A percentile compares a stretch with the other conserved stretches of the same genome.
These are phyloP conservation scores for Oemleria cerasiformis DNA, from an alignment of 306 rosid species.

Conservation along the genomic window DNA sequence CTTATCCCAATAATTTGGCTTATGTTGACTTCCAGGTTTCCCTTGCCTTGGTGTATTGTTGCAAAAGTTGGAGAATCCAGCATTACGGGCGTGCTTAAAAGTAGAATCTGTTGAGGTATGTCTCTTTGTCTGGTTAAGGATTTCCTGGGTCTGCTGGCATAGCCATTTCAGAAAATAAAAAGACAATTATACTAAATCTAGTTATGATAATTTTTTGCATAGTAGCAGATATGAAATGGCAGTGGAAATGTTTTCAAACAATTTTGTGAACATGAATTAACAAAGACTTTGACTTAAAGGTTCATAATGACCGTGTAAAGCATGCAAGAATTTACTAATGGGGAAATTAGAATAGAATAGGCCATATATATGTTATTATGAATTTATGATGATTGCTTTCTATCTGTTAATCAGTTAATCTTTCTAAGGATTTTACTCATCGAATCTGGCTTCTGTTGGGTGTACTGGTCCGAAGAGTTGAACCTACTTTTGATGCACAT, in stretches of 20 bases:
- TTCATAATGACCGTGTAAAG: background rate
- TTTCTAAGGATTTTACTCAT: conserved; percentile 19
- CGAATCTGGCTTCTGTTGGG: conserved; percentile 54
- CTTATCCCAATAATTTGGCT: conserved; percentile 7
- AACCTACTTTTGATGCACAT: conserved; percentile 88
- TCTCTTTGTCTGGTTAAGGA: conserved; percentile 20
- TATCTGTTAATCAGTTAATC: conserved; percentile 11
- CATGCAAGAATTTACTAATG: background rate
- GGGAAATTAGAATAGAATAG: background rate
- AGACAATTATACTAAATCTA: background rate
- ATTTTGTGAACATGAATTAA: background rate
- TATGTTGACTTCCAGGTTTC: conserved; percentile 56
- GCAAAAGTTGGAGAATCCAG: conserved; percentile 98
- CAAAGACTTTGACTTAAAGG: background rate
- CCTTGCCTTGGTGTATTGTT: conserved; percentile 92
- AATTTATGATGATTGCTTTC: background rate
- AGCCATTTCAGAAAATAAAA: background rate
- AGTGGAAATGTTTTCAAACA: background rate
- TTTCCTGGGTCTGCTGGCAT: conserved; percentile 6
- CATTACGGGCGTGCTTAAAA: conserved; percentile 72
- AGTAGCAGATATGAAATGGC: background rate
- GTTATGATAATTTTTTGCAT: background rate
- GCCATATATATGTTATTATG: background rate
- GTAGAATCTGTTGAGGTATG: conserved; percentile 81
- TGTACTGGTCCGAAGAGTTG: conserved; percentile 84